phyloP scores from a whole-genome alignment of 331 rosid species.

The Malus hybrid region DNA sequence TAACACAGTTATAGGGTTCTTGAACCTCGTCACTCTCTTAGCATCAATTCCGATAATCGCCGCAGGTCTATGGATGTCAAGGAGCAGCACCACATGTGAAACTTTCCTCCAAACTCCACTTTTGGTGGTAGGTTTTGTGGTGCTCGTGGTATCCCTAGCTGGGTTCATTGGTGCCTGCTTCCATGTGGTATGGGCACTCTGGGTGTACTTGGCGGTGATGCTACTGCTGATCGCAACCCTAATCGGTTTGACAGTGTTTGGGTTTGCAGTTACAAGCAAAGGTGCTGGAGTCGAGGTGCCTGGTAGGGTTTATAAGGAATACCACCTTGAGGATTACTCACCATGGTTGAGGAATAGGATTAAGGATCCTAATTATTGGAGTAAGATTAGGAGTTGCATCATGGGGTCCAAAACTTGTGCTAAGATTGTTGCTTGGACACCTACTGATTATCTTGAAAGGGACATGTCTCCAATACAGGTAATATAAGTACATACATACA shows the following conservation, averaged over 20 bases:
- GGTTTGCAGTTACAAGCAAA: slow-evolving; percentile 57
- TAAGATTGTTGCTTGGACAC: slow-evolving; percentile 53
- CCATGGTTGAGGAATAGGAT: slow-evolving; percentile 72
- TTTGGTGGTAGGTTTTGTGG: slow-evolving; percentile 63
- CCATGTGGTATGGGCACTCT: slow-evolving; percentile 80
- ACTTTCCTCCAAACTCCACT: slow-evolving; percentile 83
- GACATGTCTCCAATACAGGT: slow-evolving; percentile 91
- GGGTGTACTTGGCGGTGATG: slow-evolving; percentile 84
- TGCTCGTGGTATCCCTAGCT: slow-evolving; percentile 66
- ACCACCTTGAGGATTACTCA: slow-evolving; percentile 51
- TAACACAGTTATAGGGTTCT: slow-evolving; percentile 86
- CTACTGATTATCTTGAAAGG: slow-evolving; percentile 59
- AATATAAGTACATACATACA: neutral
- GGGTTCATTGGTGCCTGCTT: slow-evolving; percentile 97
- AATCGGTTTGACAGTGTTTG: slow-evolving; percentile 60
- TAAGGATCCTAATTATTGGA: slow-evolving; percentile 59
- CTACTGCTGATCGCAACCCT: slow-evolving; percentile 56
- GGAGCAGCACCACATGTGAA: slow-evolving; percentile 75
- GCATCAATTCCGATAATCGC: slow-evolving; percentile 95
- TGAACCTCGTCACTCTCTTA: slow-evolving; percentile 72
- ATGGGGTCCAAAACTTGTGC: slow-evolving; percentile 75
- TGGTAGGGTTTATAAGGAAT: slow-evolving; percentile 64
- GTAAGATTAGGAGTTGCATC: slow-evolving; percentile 55
- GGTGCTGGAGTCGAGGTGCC: slow-evolving; percentile 70
- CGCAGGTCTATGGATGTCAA: slow-evolving; percentile 86